These are phyloP conservation scores for Melocanna baccifera DNA, from an alignment of 176 grass and related monocot species.

Conservation along the genomic window DNA sequence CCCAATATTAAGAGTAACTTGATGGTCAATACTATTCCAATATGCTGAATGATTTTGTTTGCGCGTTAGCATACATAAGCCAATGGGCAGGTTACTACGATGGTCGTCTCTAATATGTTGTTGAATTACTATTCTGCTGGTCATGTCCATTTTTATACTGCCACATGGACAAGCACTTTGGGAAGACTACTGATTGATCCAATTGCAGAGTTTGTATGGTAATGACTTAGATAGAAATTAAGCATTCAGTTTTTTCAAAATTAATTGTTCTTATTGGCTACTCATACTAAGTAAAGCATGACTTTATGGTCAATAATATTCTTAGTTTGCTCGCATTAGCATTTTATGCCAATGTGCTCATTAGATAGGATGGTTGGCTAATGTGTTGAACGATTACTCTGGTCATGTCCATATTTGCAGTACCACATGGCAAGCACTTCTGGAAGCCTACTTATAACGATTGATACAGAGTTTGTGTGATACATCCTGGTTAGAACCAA, in stretches of 20 bases:
- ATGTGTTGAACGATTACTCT: not conserved
- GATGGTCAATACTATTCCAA: not conserved
- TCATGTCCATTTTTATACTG: not conserved
- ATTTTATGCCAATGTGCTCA: not conserved
- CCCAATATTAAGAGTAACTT: not conserved
- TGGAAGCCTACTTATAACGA: not conserved
- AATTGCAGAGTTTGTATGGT: not conserved
- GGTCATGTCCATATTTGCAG: not conserved
- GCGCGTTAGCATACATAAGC: not conserved
- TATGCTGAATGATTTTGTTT: not conserved
- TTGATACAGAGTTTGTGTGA: not conserved
- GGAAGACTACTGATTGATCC: not conserved
- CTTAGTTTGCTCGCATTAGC: not conserved
- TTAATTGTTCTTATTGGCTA: not conserved
- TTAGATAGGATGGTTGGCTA: not conserved
- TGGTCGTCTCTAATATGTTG: not conserved
- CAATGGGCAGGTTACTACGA: not conserved
- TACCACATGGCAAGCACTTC: not conserved
- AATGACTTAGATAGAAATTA: not conserved
- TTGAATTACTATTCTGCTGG: not conserved
- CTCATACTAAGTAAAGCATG: not conserved
- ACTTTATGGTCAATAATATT: not conserved
- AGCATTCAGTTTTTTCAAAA: not conserved
- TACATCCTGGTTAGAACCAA: not conserved
- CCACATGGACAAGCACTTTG: slow-evolving; percentile 13